phyloP scores from a whole-genome alignment of 2,329 filamentous ascomycete species.

The Aureobasidium mangrovei region DNA sequence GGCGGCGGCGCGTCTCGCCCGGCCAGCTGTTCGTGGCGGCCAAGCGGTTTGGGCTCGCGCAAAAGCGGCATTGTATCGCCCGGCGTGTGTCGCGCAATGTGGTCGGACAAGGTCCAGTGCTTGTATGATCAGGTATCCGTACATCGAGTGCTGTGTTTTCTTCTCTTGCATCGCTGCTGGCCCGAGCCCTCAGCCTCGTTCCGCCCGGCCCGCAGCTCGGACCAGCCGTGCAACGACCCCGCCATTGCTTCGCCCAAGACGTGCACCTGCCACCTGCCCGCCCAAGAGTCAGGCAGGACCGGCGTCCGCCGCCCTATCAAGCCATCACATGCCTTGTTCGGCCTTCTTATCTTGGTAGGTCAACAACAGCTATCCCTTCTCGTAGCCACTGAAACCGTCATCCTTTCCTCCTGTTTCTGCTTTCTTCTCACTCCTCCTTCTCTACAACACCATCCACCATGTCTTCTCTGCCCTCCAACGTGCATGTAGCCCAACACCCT shows the following conservation, averaged over 20 bases:
- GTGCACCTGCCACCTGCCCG: too few relatives aligned
- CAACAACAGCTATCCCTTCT: neutral
- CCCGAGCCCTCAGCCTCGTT: too few relatives aligned
- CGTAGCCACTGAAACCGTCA: neutral
- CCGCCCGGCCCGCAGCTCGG: too few relatives aligned
- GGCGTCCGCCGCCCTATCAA: conserved; percentile 7
- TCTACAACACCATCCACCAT: conserved; percentile 12
- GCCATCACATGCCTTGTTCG: conserved; percentile 1
- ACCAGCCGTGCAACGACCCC: conserved; percentile 1
- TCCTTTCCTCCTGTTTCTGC: neutral
- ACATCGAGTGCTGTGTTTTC: too few relatives aligned
- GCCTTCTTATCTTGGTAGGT: neutral
- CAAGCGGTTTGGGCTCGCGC: too few relatives aligned
- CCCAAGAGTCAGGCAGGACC: neutral
- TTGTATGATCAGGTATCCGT: too few relatives aligned
- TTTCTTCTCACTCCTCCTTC: neutral
- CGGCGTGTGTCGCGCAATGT: too few relatives aligned
- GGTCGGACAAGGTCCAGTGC: too few relatives aligned
- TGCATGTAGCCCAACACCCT: conserved; percentile 75
- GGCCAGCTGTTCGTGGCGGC: too few relatives aligned
- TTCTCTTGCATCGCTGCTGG: too few relatives aligned
- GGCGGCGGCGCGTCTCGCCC: too few relatives aligned
- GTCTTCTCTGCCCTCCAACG: conserved; percentile 41
- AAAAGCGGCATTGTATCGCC: too few relatives aligned
- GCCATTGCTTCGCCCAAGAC: neutral